Evolutionary conservation across 129 eudicot genomes (phyloP).

Genomic region (Chrysanthemum seticuspe): DNA sequence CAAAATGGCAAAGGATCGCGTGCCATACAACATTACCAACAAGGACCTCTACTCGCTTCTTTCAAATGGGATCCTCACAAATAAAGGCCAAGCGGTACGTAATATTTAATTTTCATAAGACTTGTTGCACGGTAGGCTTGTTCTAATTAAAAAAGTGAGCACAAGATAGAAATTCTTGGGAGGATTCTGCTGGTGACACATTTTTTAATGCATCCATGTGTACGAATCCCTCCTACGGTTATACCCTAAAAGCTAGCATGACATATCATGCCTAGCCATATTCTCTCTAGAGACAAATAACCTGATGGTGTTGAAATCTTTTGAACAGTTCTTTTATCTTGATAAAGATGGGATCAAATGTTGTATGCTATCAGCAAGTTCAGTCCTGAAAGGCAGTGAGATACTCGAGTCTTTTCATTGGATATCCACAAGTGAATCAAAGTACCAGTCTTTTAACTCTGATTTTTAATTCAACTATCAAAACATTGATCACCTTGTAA

Average conservation of each 20-base stretch:
- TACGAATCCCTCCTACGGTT: no score
- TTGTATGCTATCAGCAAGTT: constrained; percentile 16
- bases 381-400: not conserved
- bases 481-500: not conserved
- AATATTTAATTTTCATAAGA: no score
- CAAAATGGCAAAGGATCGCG: constrained; percentile 21
- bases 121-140: no score
- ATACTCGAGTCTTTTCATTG: constrained; percentile 5
- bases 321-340: constrained; percentile 17
- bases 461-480: no score
- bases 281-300: no score
- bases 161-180: no score
- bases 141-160: no score
- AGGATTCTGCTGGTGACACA: no score
- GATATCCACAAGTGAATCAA: constrained; percentile 12
- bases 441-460: not conserved
- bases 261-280: no score
- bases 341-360: constrained; percentile 24
- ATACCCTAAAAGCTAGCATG: no score
- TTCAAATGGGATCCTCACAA: constrained; percentile 24
- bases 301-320: not conserved
- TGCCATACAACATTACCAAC: constrained; percentile 11
- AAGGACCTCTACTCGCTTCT: constrained; percentile 25
- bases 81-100: constrained; percentile 19
- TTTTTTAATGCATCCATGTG: no score